Base-by-base conservation (phyloP, 2,329 filamentous ascomycete genomes). In the Metarhizium rileyi region DNA sequence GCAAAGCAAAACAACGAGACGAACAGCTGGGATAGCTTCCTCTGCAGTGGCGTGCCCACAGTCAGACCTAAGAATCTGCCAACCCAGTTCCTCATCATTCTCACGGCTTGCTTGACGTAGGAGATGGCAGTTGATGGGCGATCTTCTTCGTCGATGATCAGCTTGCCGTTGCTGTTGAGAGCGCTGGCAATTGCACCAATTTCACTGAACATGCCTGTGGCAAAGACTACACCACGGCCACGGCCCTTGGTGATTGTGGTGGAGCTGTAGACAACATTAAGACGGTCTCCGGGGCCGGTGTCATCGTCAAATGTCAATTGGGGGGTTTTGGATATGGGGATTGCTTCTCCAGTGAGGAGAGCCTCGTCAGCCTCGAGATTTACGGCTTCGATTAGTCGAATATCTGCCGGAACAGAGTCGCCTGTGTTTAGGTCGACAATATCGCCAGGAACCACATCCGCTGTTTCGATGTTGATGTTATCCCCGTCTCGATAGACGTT, bases 11-110 rank as follows among this genome's bases (percentile, higher is more conserved):
- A 84, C 2, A 87, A 74, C 3, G 78, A 66, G 23, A 85, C 74
- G 36, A 83, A 83, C 46, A 87, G 75, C 59, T 83, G 80, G 56
- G 78, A 80, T 46, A 87, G 68, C 59, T 83, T 85, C 52, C 78
- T 77, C 61, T 86, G 81, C 35, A 87, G 69, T 1, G 84, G 84
- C 4, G 84, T 87, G 23, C 83, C 83, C n/a, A 79, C 61, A 2
- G 57, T 63, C 20, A 70, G 56, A 7, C 68, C 74, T 27, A 78
- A 71, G 53, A 77, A 73, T 46, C 69, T 61, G 4, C 63, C 61
- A 5, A 59, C 5, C 4, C 47, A 52, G 4, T 58, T 56, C 10
- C 44, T 44, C 2, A 50, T 46, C 18, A 36, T 28, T 5, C 23
- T 48, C 51, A 9, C 46, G 35, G 16, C 52, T n/a, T 27, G 26